A percentile compares a stretch with the other conserved stretches of the same genome.
Conservation (phyloP, 495 filamentous ascomycete genomes). For the Penicillium coffeae region DNA sequence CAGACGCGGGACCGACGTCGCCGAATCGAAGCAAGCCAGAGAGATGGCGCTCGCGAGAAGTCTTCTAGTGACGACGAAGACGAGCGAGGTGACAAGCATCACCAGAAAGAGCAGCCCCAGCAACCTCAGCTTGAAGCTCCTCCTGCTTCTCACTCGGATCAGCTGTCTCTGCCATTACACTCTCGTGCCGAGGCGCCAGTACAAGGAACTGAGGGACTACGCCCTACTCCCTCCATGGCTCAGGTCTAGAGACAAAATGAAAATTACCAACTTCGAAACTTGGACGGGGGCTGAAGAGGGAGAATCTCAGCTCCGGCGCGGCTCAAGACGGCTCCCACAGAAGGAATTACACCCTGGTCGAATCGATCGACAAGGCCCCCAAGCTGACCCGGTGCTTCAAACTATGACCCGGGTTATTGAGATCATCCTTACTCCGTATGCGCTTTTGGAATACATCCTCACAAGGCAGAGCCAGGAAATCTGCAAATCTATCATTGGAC, state of each 20-base stretch:
- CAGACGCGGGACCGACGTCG: conserved; percentile 32
- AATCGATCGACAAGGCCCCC: neutral
- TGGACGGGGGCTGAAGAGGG: neutral
- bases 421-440: neutral
- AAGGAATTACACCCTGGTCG: neutral
- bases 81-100: conserved; percentile 19
- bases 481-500: too few relatives aligned
- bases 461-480: too few relatives aligned
- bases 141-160: conserved; percentile 21
- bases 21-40: conserved; percentile 29
- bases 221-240: neutral
- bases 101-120: conserved; percentile 33
- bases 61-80: conserved; percentile 42
- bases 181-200: conserved; percentile 13
- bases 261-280: too few relatives aligned
- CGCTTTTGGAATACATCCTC: too few relatives aligned
- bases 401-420: neutral
- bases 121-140: neutral
- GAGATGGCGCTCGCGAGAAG: conserved; percentile 30
- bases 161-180: conserved; percentile 15
- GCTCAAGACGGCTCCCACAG: neutral
- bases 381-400: neutral
- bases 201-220: conserved; percentile 1
- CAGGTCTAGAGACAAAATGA: neutral
- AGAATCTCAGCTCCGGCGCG: neutral